A percentile compares a stretch with the other conserved stretches of the same genome.
Conservation (phyloP, 305 asterid genomes). For the Fraxinus baroniana region DNA sequence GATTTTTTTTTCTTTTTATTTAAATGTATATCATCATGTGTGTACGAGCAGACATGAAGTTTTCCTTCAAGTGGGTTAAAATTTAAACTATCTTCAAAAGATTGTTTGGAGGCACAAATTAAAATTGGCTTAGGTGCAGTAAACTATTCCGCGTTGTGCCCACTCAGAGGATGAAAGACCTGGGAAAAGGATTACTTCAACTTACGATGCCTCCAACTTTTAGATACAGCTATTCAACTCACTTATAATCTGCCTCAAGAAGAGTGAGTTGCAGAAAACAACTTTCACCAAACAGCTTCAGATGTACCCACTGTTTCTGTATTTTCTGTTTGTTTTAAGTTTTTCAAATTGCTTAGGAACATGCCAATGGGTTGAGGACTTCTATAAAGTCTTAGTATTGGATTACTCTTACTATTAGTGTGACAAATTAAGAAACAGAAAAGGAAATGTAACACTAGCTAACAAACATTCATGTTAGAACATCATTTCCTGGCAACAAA, state of each 20-base stretch:
- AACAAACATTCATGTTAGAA: background rate
- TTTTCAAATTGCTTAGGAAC: background rate
- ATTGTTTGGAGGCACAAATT: background rate
- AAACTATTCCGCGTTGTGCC: background rate
- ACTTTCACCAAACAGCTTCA: background rate
- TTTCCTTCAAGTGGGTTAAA: background rate
- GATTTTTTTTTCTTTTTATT: background rate
- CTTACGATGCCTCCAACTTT: background rate
- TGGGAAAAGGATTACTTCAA: background rate
- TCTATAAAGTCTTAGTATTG: background rate
- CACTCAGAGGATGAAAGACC: background rate
- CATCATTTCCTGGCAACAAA: background rate
- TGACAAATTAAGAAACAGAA: background rate
- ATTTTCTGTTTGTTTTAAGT: background rate
- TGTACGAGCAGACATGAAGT: background rate
- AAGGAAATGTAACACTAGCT: background rate
- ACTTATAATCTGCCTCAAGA: background rate
- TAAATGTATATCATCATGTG: background rate
- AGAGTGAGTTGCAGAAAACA: background rate
- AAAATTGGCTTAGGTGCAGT: background rate
- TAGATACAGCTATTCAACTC: background rate
- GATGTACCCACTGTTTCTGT: background rate
- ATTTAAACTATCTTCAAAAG: background rate
- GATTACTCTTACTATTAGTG: background rate
- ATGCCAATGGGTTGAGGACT: background rate